phyloP scores from a whole-genome alignment of 2,329 filamentous ascomycete genomes.

The Diaporthe vaccinii region DNA sequence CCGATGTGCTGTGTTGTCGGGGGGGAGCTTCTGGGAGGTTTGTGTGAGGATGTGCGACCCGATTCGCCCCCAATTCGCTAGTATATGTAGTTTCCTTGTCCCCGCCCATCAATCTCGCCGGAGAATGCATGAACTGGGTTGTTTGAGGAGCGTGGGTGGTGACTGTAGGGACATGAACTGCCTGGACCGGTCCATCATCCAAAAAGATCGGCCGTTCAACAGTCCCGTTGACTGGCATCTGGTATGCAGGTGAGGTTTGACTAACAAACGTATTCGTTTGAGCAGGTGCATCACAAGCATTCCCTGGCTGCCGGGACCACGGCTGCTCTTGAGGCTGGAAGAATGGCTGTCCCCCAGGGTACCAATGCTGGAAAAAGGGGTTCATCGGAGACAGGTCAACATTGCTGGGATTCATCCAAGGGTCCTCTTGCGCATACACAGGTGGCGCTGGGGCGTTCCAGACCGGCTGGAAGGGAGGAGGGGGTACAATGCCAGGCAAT shows the following conservation, averaged over 20 bases:
- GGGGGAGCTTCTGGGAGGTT: background rate
- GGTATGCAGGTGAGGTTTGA: background rate
- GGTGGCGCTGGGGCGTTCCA: background rate
- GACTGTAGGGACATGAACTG: background rate
- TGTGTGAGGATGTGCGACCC: background rate
- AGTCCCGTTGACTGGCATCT: conserved; percentile 2
- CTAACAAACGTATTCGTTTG: background rate
- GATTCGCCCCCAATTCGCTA: background rate
- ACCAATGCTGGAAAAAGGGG: background rate
- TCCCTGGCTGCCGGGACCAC: background rate
- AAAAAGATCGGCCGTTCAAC: conserved; percentile 14
- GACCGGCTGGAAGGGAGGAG: background rate
- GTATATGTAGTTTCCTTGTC: background rate
- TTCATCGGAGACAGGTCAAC: background rate
- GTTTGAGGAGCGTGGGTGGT: background rate
- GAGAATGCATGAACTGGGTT: background rate
- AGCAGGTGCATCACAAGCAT: background rate
- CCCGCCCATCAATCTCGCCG: too few relatives aligned
- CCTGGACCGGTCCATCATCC: conserved; percentile 7
- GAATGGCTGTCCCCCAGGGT: background rate
- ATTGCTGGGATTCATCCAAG: conserved; percentile 6
- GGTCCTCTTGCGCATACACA: background rate
- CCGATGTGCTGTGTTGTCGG: background rate
- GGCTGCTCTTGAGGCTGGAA: background rate
- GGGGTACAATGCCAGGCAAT: background rate